Percentiles rank a stretch among this genome's conserved stretches.
Conservation (phyloP, 306 rosid genomes). For the Medicago truncatula region MtrunA17r5.0-ANR NC_053049.1:16479501-16480000, state of each 20-base stretch:
- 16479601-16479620: constrained; percentile 64
- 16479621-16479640: constrained; percentile 68
- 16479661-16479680: constrained; percentile 74
- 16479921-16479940: no score
- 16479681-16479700: constrained; percentile 78
- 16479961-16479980: no score
- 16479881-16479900: no score
- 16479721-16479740: constrained; percentile 73
- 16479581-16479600: constrained; percentile 91
- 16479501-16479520: neutral
- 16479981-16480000: no score
- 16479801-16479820: constrained; percentile 64
- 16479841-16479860: neutral
- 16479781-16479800: constrained; percentile 64
- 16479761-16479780: constrained; percentile 65
- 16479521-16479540: constrained; percentile 29
- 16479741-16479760: constrained; percentile 76
- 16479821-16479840: constrained; percentile 60
- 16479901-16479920: no score
- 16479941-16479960: no score
- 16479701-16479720: constrained; percentile 77
- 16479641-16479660: constrained; percentile 67
- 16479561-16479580: constrained; percentile 73
- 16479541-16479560: constrained; percentile 74
- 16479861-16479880: no score